Percentiles rank a stretch among this genome's conserved stretches.
Evolutionary conservation across 1,139 yeast species (phyloP).

Genomic region (Hyphopichia wangnamkhiaoensis): DNA sequence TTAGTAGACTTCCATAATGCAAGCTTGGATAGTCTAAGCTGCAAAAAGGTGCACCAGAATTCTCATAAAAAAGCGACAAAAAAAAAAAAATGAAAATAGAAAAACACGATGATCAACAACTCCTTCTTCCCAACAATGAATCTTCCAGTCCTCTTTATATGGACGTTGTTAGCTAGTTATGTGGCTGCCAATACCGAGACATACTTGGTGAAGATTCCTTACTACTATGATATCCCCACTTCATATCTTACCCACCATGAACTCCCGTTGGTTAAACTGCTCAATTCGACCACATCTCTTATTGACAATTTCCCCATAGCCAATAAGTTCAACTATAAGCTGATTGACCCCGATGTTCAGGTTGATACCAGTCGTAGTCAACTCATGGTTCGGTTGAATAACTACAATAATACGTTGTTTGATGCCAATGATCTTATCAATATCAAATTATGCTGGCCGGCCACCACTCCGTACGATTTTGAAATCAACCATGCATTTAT

Average conservation of each 20-base stretch:
- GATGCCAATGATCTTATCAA: slow-evolving; percentile 32
- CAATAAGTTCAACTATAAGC: not conserved
- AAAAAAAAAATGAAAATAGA: no score
- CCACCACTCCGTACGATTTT: slow-evolving; percentile 37
- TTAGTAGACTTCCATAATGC: no score
- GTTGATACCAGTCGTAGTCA: slow-evolving; percentile 18
- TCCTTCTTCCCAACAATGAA: not conserved
- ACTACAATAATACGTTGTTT: slow-evolving; percentile 30
- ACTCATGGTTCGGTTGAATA: slow-evolving; percentile 35
- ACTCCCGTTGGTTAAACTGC: slow-evolving; percentile 23
- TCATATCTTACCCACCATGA: slow-evolving; percentile 22
- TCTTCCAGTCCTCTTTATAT: not conserved
- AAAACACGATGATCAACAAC: no score
- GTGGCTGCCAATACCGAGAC: slow-evolving; percentile 43
- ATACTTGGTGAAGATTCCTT: slow-evolving; percentile 31
- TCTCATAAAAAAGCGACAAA: no score
- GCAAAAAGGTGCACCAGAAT: no score
- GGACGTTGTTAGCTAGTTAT: not conserved
- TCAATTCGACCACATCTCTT: slow-evolving; percentile 29
- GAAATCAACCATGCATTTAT: slow-evolving; percentile 23
- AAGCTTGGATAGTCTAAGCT: no score
- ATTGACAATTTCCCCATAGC: slow-evolving; percentile 33
- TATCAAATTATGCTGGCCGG: slow-evolving; percentile 49
- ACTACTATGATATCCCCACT: slow-evolving; percentile 38
- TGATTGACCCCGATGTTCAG: no score